Conservation (phyloP, 441 rosid genomes). For the Eutrema salsugineum region DNA sequence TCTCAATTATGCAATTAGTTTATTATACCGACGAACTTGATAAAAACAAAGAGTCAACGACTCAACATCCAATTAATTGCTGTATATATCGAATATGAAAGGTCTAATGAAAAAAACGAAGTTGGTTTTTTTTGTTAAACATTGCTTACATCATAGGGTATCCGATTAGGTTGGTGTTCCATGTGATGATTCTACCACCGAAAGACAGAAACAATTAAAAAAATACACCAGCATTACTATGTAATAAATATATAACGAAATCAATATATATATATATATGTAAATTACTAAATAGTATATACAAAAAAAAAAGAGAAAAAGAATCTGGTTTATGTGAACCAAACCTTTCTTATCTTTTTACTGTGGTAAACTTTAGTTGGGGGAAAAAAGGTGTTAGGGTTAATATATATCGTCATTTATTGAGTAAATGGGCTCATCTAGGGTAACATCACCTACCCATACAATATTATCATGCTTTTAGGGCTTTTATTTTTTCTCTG, state of each 20-base stretch:
- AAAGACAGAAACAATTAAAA: not conserved
- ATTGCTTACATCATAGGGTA: constrained; percentile 28
- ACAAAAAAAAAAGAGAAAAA: not conserved
- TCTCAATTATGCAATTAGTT: not conserved
- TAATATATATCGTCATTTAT: constrained; percentile 20
- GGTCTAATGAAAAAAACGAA: constrained; percentile 4
- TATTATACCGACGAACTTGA: not conserved
- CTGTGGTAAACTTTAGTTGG: constrained; percentile 15
- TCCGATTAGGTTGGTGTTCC: constrained; percentile 28
- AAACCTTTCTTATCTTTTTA: not conserved
- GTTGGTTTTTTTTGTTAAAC: constrained; percentile 1
- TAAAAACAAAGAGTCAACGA: constrained; percentile 25
- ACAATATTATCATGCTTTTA: constrained; percentile 33
- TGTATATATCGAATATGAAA: not conserved
- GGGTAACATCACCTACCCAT: constrained; percentile 40
- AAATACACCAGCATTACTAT: not conserved
- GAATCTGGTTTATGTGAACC: not conserved
- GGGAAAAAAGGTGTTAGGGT: constrained; percentile 22
- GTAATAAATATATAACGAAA: not conserved
- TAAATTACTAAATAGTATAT: no score
- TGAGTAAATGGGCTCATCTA: constrained; percentile 33
- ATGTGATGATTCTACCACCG: constrained; percentile 30
- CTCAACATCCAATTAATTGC: constrained; percentile 12
- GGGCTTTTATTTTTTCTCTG: constrained; percentile 28
- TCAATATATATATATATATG: not conserved